Percentiles rank a stretch among this genome's conserved stretches.
phyloP scores from a whole-genome alignment of 352 stramenopile genomes.

The Phytophthora meadii region DNA sequence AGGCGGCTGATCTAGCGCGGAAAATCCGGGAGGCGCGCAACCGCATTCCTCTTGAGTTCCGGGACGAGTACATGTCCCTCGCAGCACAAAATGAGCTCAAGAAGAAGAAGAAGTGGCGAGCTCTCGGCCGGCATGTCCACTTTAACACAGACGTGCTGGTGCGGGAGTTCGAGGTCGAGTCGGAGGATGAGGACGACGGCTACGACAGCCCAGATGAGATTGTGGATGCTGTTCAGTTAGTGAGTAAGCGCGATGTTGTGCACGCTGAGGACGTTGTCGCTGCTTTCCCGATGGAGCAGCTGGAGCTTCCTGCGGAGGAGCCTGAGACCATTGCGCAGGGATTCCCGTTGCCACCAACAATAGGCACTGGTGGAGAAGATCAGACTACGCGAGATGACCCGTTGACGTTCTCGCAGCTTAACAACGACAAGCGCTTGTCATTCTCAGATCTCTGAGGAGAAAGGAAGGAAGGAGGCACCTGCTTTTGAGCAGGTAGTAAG shows the following conservation, averaged over 20 bases:
- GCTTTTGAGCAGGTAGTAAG: constrained; percentile 31
- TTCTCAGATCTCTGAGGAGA: constrained; percentile 45
- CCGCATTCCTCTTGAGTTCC: constrained; percentile 67
- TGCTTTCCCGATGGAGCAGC: constrained; percentile 34
- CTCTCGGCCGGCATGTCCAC: constrained; percentile 40
- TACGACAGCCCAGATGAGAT: constrained; percentile 50
- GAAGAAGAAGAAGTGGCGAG: constrained; percentile 44
- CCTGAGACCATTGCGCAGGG: constrained; percentile 9
- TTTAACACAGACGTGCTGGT: constrained; percentile 54
- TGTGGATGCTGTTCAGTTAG: constrained; percentile 50
- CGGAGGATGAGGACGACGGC: constrained; percentile 53
- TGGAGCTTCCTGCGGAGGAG: constrained; percentile 28
- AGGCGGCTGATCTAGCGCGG: constrained; percentile 49
- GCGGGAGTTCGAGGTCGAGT: constrained; percentile 70
- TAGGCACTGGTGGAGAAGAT: constrained; percentile 7
- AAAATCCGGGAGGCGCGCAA: constrained; percentile 59
- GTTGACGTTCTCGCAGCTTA: constrained; percentile 45
- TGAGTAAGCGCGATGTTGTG: constrained; percentile 45
- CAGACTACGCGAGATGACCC: constrained; percentile 26
- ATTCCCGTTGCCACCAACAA: constrained; percentile 11
- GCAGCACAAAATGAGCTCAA: constrained; percentile 38
- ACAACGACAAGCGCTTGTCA: constrained; percentile 45
- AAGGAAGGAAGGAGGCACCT: constrained; percentile 22
- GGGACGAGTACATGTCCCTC: constrained; percentile 47
- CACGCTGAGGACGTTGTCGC: constrained; percentile 44